Evolutionary conservation across 495 filamentous ascomycete genomes (phyloP), one percentile per base, ranked within the genome.

Genomic region (Hamigera avellanea): DNA sequence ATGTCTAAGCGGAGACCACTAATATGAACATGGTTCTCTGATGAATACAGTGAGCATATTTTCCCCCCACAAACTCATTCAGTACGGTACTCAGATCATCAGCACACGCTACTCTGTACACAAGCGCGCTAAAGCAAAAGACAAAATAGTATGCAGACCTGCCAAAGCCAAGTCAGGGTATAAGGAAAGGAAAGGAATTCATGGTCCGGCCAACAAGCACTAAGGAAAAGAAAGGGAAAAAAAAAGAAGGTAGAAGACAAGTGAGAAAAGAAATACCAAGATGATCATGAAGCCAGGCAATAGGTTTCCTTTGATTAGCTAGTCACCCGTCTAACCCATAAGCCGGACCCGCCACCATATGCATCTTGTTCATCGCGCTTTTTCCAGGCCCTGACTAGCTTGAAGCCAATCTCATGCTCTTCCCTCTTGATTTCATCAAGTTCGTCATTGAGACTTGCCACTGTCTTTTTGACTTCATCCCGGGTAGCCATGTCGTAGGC

Each of bases 351-450:
- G 42, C 83, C 78, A 38, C 72, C 81, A 33, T 77, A 70, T 30
- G 72, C 69, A 48, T 87, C 81, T 30, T 71, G 62, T 46, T 85
- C 72, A 51, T 89, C 83, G 38, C 75, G 63, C 39, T 81, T 70
- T 56, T 84, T 88, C 61, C 78, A 88, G 5, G 84, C 83, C 33
- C 86, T 60, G 50, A 89, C 76, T 28, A 95, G 55, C 61, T 78
- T 84, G 48, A 96, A 51, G 8, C 88, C 88, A 26, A 89, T 64
- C 42, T 95, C 88, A 50, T 95, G 86, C 50, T 87, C 78, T 57
- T 91, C 77, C 40, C 75, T 67, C 60, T 75, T 72, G 16, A 95
- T 75, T 35, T 93, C 85, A 6, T 79, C 80, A 26, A 93, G 68
- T 55, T 93, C 85, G 39, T 62, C 64, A 28, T 76, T 67, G n/a